Percentiles rank a stretch among this genome's conserved stretches.
These are phyloP conservation scores for Cryphonectria japonica DNA, from an alignment of 2,329 filamentous ascomycete species.

Conservation along the genomic window DNA sequence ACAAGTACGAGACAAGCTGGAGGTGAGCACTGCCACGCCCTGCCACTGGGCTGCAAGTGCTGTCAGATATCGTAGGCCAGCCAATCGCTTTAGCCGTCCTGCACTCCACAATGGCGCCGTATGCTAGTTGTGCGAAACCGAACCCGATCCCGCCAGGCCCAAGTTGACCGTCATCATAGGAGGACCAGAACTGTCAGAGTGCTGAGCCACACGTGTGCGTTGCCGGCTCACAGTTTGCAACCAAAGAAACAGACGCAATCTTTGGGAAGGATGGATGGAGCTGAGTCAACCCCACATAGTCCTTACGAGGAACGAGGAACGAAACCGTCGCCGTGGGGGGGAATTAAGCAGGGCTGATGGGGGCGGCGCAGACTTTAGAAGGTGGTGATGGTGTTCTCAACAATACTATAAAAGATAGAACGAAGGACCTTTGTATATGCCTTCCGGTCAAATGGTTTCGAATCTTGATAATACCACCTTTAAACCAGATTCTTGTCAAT, in stretches of 20 bases:
- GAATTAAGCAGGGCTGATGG: background rate
- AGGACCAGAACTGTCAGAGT: slow-evolving; percentile 9
- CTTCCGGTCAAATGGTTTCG: background rate
- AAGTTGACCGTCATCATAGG: background rate
- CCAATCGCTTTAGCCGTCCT: background rate
- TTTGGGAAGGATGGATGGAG: background rate
- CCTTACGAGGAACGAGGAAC: background rate
- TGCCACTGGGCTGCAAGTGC: background rate
- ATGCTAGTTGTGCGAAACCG: slow-evolving; percentile 18
- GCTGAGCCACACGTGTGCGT: background rate
- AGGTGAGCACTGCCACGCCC: background rate
- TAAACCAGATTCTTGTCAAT: too few relatives aligned
- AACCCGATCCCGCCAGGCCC: slow-evolving; percentile 20
- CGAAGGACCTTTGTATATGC: background rate
- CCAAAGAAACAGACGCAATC: background rate
- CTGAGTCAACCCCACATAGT: background rate
- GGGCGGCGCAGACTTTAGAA: background rate
- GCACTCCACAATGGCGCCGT: background rate
- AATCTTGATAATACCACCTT: background rate
- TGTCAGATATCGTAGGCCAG: background rate
- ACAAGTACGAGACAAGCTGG: background rate
- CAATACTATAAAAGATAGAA: background rate
- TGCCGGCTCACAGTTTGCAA: background rate
- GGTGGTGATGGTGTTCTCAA: background rate
- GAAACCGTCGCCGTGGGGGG: background rate